phyloP scores from a whole-genome alignment of 306 rosid genomes.

The Gleditsia sinensis region DNA sequence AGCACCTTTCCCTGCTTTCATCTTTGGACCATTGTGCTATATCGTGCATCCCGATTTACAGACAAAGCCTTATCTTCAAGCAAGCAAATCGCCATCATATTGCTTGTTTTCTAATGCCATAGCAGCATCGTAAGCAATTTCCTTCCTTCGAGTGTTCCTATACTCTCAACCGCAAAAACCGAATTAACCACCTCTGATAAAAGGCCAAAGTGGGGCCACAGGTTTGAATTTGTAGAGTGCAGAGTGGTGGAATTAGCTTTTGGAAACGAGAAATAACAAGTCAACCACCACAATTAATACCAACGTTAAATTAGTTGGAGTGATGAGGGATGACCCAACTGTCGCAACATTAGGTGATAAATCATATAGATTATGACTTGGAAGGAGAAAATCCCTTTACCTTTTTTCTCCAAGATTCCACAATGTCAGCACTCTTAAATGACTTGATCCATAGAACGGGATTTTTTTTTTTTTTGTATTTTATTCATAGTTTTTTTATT shows the following conservation, averaged over 20 bases:
- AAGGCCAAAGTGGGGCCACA: slow-evolving; percentile 28
- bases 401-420: not conserved
- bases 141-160: slow-evolving; percentile 35
- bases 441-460: no score
- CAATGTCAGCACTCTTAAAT: not conserved
- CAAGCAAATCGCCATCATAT: slow-evolving; percentile 37
- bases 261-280: not conserved
- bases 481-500: no score
- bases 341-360: no score
- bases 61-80: not conserved
- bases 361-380: no score
- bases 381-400: not conserved
- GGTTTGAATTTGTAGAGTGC: not conserved
- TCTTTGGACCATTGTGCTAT: slow-evolving; percentile 40
- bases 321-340: no score
- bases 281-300: not conserved
- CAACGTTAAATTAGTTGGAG: not conserved
- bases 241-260: not conserved
- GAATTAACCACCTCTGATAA: slow-evolving; percentile 40
- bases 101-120: slow-evolving; percentile 3
- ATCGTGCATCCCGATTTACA: slow-evolving; percentile 28
- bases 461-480: no score
- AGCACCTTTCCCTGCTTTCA: not conserved
- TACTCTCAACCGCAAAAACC: slow-evolving; percentile 37
- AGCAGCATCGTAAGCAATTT: slow-evolving; percentile 21